Conservation (phyloP, 305 asterid species). For the Fraxinus paxiana region DNA sequence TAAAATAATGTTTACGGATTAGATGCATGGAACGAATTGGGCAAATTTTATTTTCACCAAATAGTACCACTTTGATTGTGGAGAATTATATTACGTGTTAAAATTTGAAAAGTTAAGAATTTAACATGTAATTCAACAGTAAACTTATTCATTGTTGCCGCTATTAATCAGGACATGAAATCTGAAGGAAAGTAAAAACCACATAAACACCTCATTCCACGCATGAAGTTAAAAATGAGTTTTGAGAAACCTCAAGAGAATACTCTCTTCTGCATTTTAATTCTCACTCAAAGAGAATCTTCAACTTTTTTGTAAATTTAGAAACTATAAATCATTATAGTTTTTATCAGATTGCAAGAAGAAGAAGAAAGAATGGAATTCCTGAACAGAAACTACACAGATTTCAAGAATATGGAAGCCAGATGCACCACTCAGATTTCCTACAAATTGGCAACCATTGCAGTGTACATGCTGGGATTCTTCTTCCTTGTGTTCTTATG, state of each 20-base stretch:
- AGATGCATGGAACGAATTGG: not conserved
- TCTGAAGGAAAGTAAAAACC: conserved; percentile 18
- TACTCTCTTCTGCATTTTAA: not conserved
- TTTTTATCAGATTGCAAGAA: not conserved
- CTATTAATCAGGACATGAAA: not conserved
- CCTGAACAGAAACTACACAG: conserved; percentile 8
- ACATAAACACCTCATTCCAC: conserved; percentile 40
- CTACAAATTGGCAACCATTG: conserved; percentile 49
- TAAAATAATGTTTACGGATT: not conserved
- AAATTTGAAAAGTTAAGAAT: not conserved
- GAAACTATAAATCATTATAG: not conserved
- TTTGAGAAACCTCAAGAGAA: not conserved
- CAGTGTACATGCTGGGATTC: conserved; percentile 74
- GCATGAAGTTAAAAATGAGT: conserved; percentile 28
- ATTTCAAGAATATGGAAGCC: conserved; percentile 29
- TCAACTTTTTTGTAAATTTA: not conserved
- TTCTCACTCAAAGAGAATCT: not conserved
- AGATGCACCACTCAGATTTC: conserved; percentile 51
- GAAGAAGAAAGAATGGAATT: conserved; percentile 19
- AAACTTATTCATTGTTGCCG: not conserved
- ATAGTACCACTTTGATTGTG: not conserved
- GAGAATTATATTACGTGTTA: not conserved
- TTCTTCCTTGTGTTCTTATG: conserved; percentile 75
- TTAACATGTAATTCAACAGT: not conserved
- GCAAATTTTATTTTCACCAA: not conserved